Percentiles rank a stretch among this genome's conserved stretches.
Evolutionary conservation across 441 rosid species (phyloP).

Genomic region (Adansonia rubrostipa): DNA sequence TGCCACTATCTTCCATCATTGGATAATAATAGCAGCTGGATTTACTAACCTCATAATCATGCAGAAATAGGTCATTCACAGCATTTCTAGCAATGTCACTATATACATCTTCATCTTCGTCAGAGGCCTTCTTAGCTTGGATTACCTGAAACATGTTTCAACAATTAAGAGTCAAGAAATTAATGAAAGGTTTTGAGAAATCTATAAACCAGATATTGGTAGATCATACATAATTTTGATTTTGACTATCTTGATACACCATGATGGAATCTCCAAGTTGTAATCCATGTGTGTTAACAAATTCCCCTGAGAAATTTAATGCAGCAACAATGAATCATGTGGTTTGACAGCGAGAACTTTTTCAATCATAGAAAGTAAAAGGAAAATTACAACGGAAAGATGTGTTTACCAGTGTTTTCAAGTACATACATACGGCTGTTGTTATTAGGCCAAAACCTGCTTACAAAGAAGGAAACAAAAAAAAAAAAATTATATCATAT

Average conservation of each 20-base stretch:
- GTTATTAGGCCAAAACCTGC: conserved; percentile 99
- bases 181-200: background rate
- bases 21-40: conserved; percentile 56
- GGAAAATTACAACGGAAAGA: background rate
- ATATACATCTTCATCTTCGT: conserved; percentile 53
- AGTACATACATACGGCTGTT: conserved; percentile 96
- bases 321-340: background rate
- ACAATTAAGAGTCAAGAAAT: background rate
- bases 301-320: conserved; percentile 60
- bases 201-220: background rate
- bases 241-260: conserved; percentile 67
- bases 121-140: conserved; percentile 85
- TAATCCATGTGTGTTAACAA: conserved; percentile 79
- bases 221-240: conserved; percentile 65
- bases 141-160: conserved; percentile 55
- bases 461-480: conserved; percentile 18
- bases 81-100: conserved; percentile 50
- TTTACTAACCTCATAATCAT: conserved; percentile 47
- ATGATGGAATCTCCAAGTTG: conserved; percentile 83
- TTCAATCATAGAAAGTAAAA: too few species aligned
- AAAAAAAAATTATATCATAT: background rate
- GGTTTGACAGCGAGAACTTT: background rate
- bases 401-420: conserved; percentile 79
- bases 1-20: conserved; percentile 42
- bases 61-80: conserved; percentile 51